phyloP scores from a whole-genome alignment of 2,329 filamentous ascomycete species.

The Pseudocercospora musae region DNA sequence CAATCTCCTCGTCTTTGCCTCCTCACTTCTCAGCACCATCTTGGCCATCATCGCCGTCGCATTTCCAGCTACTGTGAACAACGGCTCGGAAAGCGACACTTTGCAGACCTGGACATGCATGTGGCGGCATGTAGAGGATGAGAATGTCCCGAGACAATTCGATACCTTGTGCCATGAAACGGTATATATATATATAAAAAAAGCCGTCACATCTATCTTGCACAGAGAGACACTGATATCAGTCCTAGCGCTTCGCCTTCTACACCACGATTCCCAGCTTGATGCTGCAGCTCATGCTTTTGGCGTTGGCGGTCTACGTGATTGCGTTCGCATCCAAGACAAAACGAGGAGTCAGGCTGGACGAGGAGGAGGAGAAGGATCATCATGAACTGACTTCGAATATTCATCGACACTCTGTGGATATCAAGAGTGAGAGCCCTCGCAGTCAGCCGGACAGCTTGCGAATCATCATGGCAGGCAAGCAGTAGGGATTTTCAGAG shows the following conservation, averaged over 20 bases:
- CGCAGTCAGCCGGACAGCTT: conserved; percentile 17
- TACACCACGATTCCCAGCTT: conserved; percentile 44
- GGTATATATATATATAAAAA: too few relatives aligned
- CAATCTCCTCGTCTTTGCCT: conserved; percentile 37
- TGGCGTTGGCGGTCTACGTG: conserved; percentile 22
- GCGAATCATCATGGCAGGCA: conserved; percentile 13
- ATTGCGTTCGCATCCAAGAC: not conserved
- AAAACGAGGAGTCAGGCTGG: conserved; percentile 10
- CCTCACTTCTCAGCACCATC: conserved; percentile 38
- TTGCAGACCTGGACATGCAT: conserved; percentile 40
- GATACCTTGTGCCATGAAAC: conserved; percentile 41
- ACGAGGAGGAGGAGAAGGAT: conserved; percentile 27
- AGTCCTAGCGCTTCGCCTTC: conserved; percentile 42
- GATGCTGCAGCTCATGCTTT: conserved; percentile 36
- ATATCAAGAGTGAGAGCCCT: conserved; percentile 21
- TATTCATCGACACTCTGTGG: conserved; percentile 14
- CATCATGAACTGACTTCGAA: conserved; percentile 21
- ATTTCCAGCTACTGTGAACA: conserved; percentile 36
- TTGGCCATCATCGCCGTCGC: conserved; percentile 42
- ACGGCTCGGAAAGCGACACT: conserved; percentile 30
- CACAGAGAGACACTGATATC: not conserved
- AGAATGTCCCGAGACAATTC: conserved; percentile 37
- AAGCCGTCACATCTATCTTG: conserved; percentile 16
- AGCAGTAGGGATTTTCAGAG: not conserved
- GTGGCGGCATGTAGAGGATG: conserved; percentile 27